Percentiles rank a stretch among this genome's conserved stretches.
These are phyloP conservation scores for Sclerotinia spermophila DNA, from an alignment of 2,329 filamentous ascomycete genomes.

Conservation along the genomic window DNA sequence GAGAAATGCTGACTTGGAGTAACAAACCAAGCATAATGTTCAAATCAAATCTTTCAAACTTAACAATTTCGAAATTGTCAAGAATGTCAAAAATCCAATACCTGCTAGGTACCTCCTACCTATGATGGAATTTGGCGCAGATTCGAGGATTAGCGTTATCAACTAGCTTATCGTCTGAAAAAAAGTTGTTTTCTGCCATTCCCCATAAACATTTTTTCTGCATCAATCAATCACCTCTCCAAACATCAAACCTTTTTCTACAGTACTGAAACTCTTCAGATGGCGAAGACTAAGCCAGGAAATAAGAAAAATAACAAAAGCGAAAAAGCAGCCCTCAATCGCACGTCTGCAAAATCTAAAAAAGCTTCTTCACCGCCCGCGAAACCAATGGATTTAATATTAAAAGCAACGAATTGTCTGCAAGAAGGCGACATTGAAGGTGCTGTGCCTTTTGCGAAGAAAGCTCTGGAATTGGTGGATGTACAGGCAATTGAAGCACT, in stretches of 20 bases:
- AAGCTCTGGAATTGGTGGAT: conserved; percentile 31
- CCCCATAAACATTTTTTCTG: conserved; percentile 10
- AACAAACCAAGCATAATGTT: not conserved
- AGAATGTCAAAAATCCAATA: not conserved
- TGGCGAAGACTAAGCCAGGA: conserved; percentile 38
- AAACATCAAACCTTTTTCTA: not conserved
- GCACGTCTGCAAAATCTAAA: conserved; percentile 28
- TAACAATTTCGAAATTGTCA: not conserved
- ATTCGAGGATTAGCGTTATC: conserved; percentile 17
- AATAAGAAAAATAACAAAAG: conserved; percentile 34
- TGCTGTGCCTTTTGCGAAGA: conserved; percentile 33
- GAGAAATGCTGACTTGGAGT: not conserved
- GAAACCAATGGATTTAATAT: conserved; percentile 29
- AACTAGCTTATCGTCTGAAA: conserved; percentile 19
- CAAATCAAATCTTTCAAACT: not conserved
- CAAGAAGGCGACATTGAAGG: conserved; percentile 37
- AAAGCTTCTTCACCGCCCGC: conserved; percentile 29
- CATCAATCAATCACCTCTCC: not conserved
- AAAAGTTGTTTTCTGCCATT: conserved; percentile 19
- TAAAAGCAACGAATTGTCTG: conserved; percentile 32
- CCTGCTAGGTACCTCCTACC: not conserved
- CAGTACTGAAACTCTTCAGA: conserved; percentile 19
- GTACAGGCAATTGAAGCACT: conserved; percentile 31
- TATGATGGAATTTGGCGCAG: conserved; percentile 12
- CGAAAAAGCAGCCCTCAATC: conserved; percentile 33